Conservation (phyloP, 129 eudicot species). For the Apium graveolens region DNA sequence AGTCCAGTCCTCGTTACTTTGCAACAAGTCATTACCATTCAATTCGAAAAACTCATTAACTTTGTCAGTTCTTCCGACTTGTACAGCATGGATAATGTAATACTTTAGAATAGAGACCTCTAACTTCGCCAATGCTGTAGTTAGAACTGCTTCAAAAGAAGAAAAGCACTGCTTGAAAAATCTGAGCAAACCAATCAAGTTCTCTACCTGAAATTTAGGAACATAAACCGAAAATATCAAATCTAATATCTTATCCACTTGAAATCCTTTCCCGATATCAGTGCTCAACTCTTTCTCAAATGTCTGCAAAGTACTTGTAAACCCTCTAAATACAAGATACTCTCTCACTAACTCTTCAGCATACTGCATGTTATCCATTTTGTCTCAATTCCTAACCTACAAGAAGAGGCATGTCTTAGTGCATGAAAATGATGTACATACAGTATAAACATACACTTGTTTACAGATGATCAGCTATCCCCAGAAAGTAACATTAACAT, state of each 20-base stretch:
- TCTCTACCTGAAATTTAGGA: conserved; percentile 61
- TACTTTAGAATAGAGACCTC: conserved; percentile 64
- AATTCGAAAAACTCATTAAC: conserved; percentile 55
- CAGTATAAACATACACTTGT: not conserved
- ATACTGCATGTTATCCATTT: conserved; percentile 76
- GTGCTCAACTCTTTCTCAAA: conserved; percentile 74
- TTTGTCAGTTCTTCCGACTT: conserved; percentile 55
- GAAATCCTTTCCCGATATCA: conserved; percentile 72
- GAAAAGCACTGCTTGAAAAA: conserved; percentile 74
- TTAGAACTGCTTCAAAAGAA: conserved; percentile 39
- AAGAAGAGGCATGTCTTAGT: conserved; percentile 8
- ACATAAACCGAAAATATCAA: conserved; percentile 72
- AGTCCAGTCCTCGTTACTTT: conserved; percentile 57
- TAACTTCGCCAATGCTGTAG: conserved; percentile 47
- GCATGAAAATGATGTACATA: not conserved
- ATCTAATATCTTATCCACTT: conserved; percentile 78
- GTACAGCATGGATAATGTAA: conserved; percentile 54
- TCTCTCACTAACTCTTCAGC: conserved; percentile 90
- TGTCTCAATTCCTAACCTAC: conserved; percentile 13
- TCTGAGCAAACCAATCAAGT: conserved; percentile 49
- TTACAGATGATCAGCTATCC: not conserved
- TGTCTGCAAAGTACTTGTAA: conserved; percentile 66
- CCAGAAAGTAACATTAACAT: not conserved
- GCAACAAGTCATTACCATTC: conserved; percentile 63
- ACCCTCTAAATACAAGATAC: conserved; percentile 80